Base-by-base conservation (phyloP, 495 filamentous ascomycete genomes). In the Neurospora sp. region DNA sequence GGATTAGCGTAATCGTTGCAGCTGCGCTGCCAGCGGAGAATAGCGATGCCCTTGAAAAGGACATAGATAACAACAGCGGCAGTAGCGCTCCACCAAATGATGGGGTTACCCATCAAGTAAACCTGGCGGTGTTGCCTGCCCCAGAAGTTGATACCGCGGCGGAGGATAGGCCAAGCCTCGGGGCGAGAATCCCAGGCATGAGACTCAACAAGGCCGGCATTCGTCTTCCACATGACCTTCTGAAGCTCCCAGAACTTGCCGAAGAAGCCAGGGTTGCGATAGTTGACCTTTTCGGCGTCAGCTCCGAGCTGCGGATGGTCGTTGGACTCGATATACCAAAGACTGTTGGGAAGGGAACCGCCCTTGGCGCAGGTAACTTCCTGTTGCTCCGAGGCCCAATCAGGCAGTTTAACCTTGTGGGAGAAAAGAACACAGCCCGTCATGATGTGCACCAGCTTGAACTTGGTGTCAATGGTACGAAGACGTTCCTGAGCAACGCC, bases 161-260 rank as follows among this genome's bases (percentile, higher is more conserved):
- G 89, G 71, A 99, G 88, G 71, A 97, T 89, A 20, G 96, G 96
- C 96, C 96, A 99, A 22, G 93, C 94, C 18, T 90, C 89, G 14
- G 96, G 96, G 40, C 96, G 91, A 68, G 96, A 98, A 81, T 99
- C 96, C 96, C 96, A 99, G 69, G 94, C 93, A 78, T 99, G 96
- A 46, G 94, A 97, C 79, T 98, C 96, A 39, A 96, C 92, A 71
- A 99, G 89, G 39, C 96, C 96, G 40, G 96, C 96, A 78, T 99
- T 99, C 16, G 96, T 98, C 74, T 88, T 92, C 96, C 96, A 99
- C 96, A 99, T 99, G 46, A 99, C 96, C 82, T 93, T 94, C 81
- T 99, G 94, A n/a, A 99, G 85, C 83, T 99, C 96, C 93, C 93
- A 97, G 85, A 99, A 99, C 79, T 98, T 99, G 71, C 94, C 96